These are phyloP conservation scores for Cladophialophora bantiana DNA, from an alignment of 2,329 filamentous ascomycete species.

Conservation along the genomic window DNA sequence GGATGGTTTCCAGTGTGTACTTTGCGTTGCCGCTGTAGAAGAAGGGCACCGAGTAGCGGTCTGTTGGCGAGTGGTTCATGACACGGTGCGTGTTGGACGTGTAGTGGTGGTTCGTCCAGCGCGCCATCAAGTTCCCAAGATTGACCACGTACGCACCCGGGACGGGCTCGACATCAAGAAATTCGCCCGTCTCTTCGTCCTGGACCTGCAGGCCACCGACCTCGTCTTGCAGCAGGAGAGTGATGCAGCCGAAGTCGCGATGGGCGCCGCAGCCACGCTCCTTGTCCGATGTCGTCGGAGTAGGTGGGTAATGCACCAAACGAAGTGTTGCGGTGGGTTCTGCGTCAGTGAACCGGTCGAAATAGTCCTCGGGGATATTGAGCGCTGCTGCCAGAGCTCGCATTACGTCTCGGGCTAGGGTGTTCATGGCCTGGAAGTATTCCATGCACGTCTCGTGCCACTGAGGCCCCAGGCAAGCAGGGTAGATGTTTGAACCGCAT, in stretches of 20 bases:
- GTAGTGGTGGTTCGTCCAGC: conserved; percentile 43
- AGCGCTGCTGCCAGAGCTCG: conserved; percentile 32
- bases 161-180: conserved; percentile 55
- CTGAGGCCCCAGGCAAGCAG: neutral
- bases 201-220: conserved; percentile 43
- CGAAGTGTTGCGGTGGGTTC: conserved; percentile 40
- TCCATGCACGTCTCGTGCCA: conserved; percentile 28
- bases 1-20: conserved; percentile 19
- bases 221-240: conserved; percentile 44
- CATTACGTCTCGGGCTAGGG: conserved; percentile 37
- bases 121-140: conserved; percentile 43
- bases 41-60: conserved; percentile 26
- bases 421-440: conserved; percentile 33
- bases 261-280: conserved; percentile 42
- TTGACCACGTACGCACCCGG: conserved; percentile 43
- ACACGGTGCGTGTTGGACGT: conserved; percentile 43
- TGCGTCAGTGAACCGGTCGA: conserved; percentile 38
- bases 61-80: conserved; percentile 35
- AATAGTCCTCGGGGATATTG: conserved; percentile 33
- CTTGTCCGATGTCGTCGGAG: conserved; percentile 20
- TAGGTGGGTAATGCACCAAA: conserved; percentile 42
- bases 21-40: conserved; percentile 21
- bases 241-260: conserved; percentile 46
- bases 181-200: conserved; percentile 50
- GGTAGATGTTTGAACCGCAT: conserved; percentile 18